phyloP scores from a whole-genome alignment of 768 basidiomycete genomes.

The Russula lepida region DNA sequence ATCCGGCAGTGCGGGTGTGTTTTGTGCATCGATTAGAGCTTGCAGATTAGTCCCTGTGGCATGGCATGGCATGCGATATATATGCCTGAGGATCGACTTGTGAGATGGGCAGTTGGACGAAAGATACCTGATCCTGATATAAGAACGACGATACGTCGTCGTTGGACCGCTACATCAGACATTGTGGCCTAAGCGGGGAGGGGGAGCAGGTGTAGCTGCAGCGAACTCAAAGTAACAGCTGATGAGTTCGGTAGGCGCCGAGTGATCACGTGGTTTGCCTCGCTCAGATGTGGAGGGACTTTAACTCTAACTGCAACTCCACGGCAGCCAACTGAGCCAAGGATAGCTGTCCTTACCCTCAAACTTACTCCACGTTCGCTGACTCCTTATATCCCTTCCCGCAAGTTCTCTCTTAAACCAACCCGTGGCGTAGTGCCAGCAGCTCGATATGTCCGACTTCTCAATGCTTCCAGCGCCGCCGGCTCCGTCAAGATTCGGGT shows the following conservation, averaged over 20 bases:
- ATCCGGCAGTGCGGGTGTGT: conserved; percentile 64
- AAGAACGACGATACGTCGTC: conserved; percentile 33
- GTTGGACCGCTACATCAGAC: not conserved
- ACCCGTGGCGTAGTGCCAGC: not conserved
- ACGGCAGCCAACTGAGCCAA: not conserved
- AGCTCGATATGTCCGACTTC: not conserved
- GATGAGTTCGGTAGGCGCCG: not conserved
- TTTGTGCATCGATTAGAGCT: conserved; percentile 84
- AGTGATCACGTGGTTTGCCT: conserved; percentile 7
- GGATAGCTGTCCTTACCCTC: not conserved
- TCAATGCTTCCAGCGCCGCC: not conserved
- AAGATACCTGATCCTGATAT: conserved; percentile 56
- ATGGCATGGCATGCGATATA: not conserved
- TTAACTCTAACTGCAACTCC: too few relatives aligned
- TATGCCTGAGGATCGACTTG: not conserved
- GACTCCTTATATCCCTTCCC: not conserved
- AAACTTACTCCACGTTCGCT: conserved; percentile 1
- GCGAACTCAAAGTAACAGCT: not conserved
- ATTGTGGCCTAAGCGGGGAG: not conserved
- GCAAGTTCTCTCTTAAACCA: not conserved
- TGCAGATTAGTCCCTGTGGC: conserved; percentile 85
- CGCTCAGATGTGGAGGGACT: too few relatives aligned
- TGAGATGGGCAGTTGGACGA: not conserved
- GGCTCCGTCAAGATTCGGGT: not conserved
- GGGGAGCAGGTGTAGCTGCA: not conserved